Evolutionary conservation across 352 stramenopile genomes (phyloP), one percentile per base, ranked within the genome.

Genomic region (Pythium guiyangense): DNA sequence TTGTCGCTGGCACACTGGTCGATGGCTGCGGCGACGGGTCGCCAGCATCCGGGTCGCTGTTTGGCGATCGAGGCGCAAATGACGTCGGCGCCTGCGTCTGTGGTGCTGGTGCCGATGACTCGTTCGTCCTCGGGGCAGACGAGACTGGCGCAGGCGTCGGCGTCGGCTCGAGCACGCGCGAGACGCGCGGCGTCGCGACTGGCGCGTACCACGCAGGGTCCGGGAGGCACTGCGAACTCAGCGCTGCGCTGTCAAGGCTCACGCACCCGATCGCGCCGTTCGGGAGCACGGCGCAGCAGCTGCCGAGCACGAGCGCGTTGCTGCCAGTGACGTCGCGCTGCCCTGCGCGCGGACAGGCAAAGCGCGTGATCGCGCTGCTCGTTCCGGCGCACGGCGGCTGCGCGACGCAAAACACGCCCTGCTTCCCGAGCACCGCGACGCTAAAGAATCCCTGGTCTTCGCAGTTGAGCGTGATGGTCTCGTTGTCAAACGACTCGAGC

Each of bases 271-370:
- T 49, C 6, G 51, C 25, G 2, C 66, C 73, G 8, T 44, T 66
- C 2, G 29, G 25, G 20, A 81, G 40, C 4, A 70, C 59, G 4
- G 75, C 69, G 43, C 75, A 86, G 68, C 75, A 86, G 51, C 68
- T 81, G 51, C 74, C 73, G 25, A 27, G 31, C 18, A 46, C 25
- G 11, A 86, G 48, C 34, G 42, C 49, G 9, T 31, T 44, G 0
- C 14, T 22, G 2, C 62, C 62, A 9, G 49, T 66, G 26, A 59
- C n/a, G 8, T 25, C 52, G 5, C 47, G 46, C 25, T 67, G 60
- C 25, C 73, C 73, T 12, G 57, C 53, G 8, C 40, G 45, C 3
- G 75, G 75, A 47, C 75, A 86, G 1, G 63, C 62, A n/a, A 75
- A 63, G 10, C 40, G 29, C 11, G 43, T 26, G 54, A 61, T 31